Evolutionary conservation across 1,284 basidiomycete species (phyloP), one percentile per base, ranked within the genome.

Genomic region (Ustilago esculenta): DNA sequence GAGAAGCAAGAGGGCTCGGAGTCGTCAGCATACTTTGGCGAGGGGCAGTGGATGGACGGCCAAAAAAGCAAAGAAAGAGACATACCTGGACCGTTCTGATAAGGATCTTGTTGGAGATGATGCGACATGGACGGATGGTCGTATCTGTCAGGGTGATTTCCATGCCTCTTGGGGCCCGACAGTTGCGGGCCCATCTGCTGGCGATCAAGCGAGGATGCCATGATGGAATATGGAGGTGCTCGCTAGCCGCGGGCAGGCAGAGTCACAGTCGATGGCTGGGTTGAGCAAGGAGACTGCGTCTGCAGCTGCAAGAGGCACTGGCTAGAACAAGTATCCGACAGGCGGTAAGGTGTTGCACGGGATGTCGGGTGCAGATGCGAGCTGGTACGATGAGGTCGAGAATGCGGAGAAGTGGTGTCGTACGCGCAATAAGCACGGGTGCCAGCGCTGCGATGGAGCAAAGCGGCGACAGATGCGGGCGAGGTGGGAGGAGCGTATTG

Each of bases 121-220:
- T 71, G 68, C 18, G 61, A 53, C 61, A 65, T 58, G 46, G 63
- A 51, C n/a, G 68, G 61, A 53, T 63, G 63, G 17, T 71, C 68
- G 55, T 71, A 71, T 10, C 63, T 42, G 25, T 71, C 68, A 5
- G 61, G 53, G 37, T 71, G 63, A 35, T 64, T 60, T 35, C 37
- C 35, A 29, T 58, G 60, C 23, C 63, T 52, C 50, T 71, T 71
- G 23, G 58, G 47, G 17, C 48, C 63, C 0, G 63, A 46, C 47
- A 71, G 47, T 47, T 66, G 61, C 2, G 54, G 58, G 18, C 39
- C 50, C 29, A 68, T 56, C 47, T 70, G 67, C 56, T 70, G 67
- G 33, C 66, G 58, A 42, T 70, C 67, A 17, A 71, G 53, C 20
- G 68, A 71, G 5, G 68, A 71, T 5, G 63, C 63, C 68, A 71